Conservation (phyloP, 306 rosid species). For the Fagus crenata region DNA sequence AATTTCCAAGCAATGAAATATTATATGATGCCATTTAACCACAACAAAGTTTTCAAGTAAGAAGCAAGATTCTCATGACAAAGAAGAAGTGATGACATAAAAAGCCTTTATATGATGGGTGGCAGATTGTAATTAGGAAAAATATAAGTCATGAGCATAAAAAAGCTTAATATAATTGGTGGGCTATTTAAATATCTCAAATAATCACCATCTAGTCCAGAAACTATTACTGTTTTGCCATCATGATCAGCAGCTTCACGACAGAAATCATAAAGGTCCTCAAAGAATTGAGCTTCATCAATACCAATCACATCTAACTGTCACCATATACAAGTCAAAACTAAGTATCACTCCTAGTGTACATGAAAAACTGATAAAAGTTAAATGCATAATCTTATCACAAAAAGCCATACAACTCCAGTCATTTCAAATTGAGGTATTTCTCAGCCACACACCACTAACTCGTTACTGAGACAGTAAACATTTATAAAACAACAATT, state of each 20-base stretch:
- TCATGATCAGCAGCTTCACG: conserved; percentile 83
- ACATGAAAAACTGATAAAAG: background rate
- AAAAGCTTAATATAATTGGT: conserved; percentile 1
- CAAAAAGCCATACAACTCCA: background rate
- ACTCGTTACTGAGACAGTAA: background rate
- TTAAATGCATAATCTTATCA: background rate
- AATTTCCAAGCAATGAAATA: conserved; percentile 12
- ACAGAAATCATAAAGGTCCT: conserved; percentile 86
- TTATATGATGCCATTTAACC: background rate
- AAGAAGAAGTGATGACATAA: background rate
- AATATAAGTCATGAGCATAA: background rate
- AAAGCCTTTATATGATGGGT: background rate
- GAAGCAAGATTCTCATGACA: background rate
- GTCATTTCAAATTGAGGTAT: background rate
- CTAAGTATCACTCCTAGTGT: background rate
- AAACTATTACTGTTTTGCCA: conserved; percentile 75
- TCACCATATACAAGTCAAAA: conserved; percentile 23
- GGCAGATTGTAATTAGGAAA: background rate
- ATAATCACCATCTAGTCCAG: conserved; percentile 94
- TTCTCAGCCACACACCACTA: background rate
- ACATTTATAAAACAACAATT: background rate
- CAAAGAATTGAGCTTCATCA: conserved; percentile 93
- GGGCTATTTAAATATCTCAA: conserved; percentile 43
- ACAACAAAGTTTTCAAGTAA: too few species aligned
- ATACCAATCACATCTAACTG: conserved; percentile 91